These are phyloP conservation scores for Physcia stellaris DNA, from an alignment of 495 filamentous ascomycete genomes.

Conservation along the genomic window DNA sequence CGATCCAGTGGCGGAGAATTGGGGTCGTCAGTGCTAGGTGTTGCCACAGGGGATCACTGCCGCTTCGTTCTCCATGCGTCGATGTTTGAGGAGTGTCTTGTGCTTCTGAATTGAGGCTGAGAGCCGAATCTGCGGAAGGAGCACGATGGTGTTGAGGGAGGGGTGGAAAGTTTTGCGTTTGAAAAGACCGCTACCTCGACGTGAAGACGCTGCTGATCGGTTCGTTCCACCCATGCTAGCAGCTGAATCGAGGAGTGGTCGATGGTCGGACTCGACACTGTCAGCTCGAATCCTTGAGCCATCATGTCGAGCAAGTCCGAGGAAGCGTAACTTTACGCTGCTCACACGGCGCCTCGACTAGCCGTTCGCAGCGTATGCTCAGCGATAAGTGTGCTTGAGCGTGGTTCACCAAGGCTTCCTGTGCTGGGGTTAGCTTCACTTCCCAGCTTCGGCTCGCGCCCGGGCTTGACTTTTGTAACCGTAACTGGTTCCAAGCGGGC, in stretches of 20 bases:
- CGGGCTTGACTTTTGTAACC: constrained; percentile 26
- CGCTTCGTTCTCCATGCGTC: constrained; percentile 8
- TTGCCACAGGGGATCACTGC: constrained; percentile 4
- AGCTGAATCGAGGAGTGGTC: constrained; percentile 59
- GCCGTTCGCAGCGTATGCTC: constrained; percentile 50
- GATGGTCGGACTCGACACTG: constrained; percentile 61
- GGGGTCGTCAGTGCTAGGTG: too few relatives aligned
- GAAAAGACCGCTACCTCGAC: constrained; percentile 11
- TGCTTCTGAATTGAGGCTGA: constrained; percentile 12
- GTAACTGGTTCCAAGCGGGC: constrained; percentile 48
- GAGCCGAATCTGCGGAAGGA: constrained; percentile 10
- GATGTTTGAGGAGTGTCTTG: constrained; percentile 10
- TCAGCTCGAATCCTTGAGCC: constrained; percentile 74
- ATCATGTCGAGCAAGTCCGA: constrained; percentile 80
- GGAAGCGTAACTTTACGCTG: constrained; percentile 69
- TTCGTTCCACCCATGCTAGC: constrained; percentile 41
- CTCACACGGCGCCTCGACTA: constrained; percentile 64
- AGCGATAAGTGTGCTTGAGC: constrained; percentile 37
- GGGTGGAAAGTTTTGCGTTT: constrained; percentile 1
- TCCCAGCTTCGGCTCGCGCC: constrained; percentile 14
- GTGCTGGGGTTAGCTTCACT: too few relatives aligned
- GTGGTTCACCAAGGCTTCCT: too few relatives aligned
- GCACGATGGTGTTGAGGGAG: constrained; percentile 5
- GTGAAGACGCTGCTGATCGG: not conserved
- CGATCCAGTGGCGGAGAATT: too few relatives aligned